Percentiles rank a stretch among this genome's conserved stretches.
Conservation (phyloP, 495 filamentous ascomycete genomes). For the Tetracladium marchalianum region DNA sequence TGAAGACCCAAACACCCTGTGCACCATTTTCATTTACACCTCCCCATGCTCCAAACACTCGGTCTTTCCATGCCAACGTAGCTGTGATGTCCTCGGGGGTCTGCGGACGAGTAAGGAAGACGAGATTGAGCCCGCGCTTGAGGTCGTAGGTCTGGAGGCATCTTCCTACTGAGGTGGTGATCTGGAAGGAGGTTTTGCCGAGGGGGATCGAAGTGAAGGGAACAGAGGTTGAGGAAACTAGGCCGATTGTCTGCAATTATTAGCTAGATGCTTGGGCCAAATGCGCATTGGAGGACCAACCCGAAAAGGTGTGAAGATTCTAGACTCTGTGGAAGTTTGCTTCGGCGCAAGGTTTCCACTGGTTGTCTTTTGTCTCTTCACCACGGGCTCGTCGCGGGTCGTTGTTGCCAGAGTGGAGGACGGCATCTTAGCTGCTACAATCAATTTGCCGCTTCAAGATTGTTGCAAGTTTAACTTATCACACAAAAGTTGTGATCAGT, state of each 20-base stretch:
- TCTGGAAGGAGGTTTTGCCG: conserved; percentile 90
- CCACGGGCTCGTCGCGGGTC: conserved; percentile 40
- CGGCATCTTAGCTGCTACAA: conserved; percentile 21
- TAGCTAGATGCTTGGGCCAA: background rate
- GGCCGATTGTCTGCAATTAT: conserved; percentile 63
- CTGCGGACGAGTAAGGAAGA: conserved; percentile 85
- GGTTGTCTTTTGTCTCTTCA: conserved; percentile 58
- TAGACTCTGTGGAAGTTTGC: conserved; percentile 39
- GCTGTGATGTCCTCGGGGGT: conserved; percentile 81
- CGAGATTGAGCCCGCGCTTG: conserved; percentile 73
- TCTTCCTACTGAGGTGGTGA: conserved; percentile 86
- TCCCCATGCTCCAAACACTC: conserved; percentile 79
- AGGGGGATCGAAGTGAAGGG: conserved; percentile 83
- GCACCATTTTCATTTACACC: conserved; percentile 33
- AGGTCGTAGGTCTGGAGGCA: conserved; percentile 93
- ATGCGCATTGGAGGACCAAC: conserved; percentile 39
- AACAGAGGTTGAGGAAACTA: conserved; percentile 81
- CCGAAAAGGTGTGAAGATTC: conserved; percentile 84
- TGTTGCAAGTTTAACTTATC: too few species aligned
- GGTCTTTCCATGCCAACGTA: conserved; percentile 79
- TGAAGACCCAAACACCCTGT: conserved; percentile 85
- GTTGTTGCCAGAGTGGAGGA: conserved; percentile 32
- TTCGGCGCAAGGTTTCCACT: conserved; percentile 24
- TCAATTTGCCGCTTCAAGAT: too few species aligned
- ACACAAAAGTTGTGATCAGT: too few species aligned